phyloP scores from a whole-genome alignment of 2,329 filamentous ascomycete genomes.

The Xenoacremonium recifei region DNA sequence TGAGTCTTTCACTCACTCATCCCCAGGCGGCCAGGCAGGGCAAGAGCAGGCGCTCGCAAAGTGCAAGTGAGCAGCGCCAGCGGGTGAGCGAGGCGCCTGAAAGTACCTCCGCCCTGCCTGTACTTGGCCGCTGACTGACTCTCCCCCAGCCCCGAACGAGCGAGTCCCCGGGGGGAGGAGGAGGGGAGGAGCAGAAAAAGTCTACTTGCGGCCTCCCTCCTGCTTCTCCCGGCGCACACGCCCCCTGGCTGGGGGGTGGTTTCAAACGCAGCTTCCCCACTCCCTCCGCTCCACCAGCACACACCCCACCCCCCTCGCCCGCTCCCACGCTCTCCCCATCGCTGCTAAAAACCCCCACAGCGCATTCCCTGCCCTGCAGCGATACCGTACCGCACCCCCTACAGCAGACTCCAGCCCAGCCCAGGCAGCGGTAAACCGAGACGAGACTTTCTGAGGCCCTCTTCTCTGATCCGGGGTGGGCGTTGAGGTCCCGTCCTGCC shows the following conservation, averaged over 20 bases:
- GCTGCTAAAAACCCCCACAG: conserved; percentile 9
- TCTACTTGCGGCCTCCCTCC: conserved; percentile 22
- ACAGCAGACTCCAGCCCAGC: too few species aligned
- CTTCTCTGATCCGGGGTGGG: too few species aligned
- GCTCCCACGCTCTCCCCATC: conserved; percentile 10
- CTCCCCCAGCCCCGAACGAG: too few species aligned
- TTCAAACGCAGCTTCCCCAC: conserved; percentile 12
- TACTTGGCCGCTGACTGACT: conserved; percentile 1
- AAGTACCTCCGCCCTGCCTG: conserved; percentile 5
- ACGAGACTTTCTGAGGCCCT: too few species aligned
- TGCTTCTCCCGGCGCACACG: conserved; percentile 22
- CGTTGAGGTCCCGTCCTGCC: too few species aligned
- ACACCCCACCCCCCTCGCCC: conserved; percentile 12
- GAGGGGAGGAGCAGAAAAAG: not conserved
- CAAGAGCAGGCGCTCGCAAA: too few species aligned
- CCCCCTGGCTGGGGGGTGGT: conserved; percentile 17
- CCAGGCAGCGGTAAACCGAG: too few species aligned
- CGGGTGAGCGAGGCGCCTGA: not conserved
- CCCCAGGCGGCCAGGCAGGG: too few species aligned
- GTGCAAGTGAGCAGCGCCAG: not conserved
- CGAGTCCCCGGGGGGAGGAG: too few species aligned
- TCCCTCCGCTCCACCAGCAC: conserved; percentile 6
- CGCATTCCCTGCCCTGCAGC: conserved; percentile 13
- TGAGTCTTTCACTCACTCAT: too few species aligned
- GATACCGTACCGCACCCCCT: conserved; percentile 14